These are phyloP conservation scores for Serendipita vermifera DNA, from an alignment of 768 basidiomycete species.

Conservation along the genomic window DNA sequence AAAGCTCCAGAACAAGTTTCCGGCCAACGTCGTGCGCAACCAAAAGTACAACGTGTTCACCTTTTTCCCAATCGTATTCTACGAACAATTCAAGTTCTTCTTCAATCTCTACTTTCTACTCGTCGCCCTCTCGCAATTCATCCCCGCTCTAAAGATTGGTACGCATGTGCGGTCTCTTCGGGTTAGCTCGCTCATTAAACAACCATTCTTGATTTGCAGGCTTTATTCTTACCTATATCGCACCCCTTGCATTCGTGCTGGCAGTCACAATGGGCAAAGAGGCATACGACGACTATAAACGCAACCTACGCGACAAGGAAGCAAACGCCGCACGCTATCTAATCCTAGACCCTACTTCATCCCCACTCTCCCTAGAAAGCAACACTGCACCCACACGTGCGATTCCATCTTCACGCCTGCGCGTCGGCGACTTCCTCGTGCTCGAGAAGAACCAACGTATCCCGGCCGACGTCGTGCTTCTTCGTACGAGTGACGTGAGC, in stretches of 20 bases:
- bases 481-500: constrained; percentile 75
- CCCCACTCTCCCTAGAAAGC: constrained; percentile 19
- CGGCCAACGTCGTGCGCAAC: constrained; percentile 88
- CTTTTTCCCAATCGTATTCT: constrained; percentile 95
- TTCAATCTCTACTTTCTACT: constrained; percentile 98
- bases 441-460: constrained; percentile 97
- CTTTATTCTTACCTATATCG: constrained; percentile 90
- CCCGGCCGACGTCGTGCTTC: constrained; percentile 82
- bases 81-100: constrained; percentile 99
- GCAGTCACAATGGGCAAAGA: constrained; percentile 97
- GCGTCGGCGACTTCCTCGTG: constrained; percentile 80
- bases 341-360: constrained; percentile 46
- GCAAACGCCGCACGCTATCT: constrained; percentile 91
- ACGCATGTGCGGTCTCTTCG: constrained; percentile 19
- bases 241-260: constrained; percentile 90
- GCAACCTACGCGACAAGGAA: constrained; percentile 80
- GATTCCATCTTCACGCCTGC: constrained; percentile 75
- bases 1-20: constrained; percentile 55
- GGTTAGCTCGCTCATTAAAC: neutral
- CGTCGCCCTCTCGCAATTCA: constrained; percentile 89
- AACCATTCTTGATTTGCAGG: constrained; percentile 33
- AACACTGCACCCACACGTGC: constrained; percentile 41
- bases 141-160: constrained; percentile 95
- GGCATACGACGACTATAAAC: constrained; percentile 96
- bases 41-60: constrained; percentile 96